A percentile compares a stretch with the other conserved stretches of the same genome.
These are phyloP conservation scores for Leptomonas seymouri DNA, from an alignment of 208 protist genomes.

Conservation along the genomic window DNA sequence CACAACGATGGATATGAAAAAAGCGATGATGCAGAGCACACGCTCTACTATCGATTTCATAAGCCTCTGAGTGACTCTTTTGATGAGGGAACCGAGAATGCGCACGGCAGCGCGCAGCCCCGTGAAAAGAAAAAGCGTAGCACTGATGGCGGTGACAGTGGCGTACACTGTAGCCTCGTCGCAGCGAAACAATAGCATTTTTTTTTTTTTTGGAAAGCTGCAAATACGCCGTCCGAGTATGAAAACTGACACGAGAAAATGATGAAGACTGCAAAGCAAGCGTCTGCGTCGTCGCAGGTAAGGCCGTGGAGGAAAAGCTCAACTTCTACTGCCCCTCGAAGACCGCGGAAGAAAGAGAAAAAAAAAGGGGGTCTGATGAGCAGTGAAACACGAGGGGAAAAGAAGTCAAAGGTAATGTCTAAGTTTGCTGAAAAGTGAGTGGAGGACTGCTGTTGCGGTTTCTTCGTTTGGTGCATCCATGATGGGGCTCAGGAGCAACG, in stretches of 20 bases:
- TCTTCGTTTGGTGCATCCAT: too few relatives aligned
- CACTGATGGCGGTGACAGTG: neutral
- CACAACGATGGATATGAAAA: conserved; percentile 7
- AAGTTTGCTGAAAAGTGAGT: neutral
- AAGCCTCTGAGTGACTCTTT: neutral
- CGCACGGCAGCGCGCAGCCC: conserved; percentile 8
- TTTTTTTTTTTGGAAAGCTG: neutral
- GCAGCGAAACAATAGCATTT: conserved; percentile 11
- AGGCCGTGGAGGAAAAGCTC: neutral
- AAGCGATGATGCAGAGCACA: neutral
- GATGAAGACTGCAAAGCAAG: neutral
- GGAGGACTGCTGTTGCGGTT: too few relatives aligned
- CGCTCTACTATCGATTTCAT: neutral
- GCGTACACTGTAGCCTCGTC: conserved; percentile 25
- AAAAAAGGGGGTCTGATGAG: neutral
- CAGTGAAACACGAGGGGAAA: neutral
- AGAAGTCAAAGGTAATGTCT: conserved; percentile 9
- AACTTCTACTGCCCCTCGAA: too few relatives aligned
- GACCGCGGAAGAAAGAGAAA: too few relatives aligned
- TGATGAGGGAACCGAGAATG: conserved; percentile 4
- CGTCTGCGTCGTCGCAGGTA: neutral
- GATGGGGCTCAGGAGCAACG: too few relatives aligned
- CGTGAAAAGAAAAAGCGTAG: neutral
- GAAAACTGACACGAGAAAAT: neutral
- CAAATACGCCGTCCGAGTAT: neutral